phyloP scores from a whole-genome alignment of 2,329 filamentous ascomycete genomes.

The Arthrobotrys entomopaga region DNA sequence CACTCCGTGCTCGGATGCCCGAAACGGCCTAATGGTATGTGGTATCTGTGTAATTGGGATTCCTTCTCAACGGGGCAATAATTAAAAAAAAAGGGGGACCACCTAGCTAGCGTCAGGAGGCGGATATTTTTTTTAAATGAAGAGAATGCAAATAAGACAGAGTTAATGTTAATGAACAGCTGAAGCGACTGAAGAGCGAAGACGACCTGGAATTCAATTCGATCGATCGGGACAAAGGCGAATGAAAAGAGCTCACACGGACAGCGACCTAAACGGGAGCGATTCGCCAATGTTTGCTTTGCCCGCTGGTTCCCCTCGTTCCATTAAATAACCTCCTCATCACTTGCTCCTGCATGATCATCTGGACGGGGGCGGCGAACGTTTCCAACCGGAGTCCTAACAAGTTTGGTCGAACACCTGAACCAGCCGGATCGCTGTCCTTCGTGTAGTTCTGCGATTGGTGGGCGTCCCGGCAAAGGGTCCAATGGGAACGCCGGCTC shows the following conservation, averaged over 20 bases:
- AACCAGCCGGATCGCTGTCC: constrained; percentile 23
- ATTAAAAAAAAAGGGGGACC: neutral
- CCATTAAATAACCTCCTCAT: constrained; percentile 2
- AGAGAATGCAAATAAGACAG: neutral
- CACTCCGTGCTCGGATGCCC: constrained; percentile 23
- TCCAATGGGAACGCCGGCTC: constrained; percentile 10
- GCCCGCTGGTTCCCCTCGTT: neutral
- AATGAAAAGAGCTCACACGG: constrained; percentile 24
- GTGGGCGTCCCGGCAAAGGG: constrained; percentile 10
- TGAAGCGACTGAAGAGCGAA: neutral
- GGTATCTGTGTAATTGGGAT: neutral
- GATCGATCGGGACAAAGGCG: neutral
- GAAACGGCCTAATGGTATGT: constrained; percentile 7
- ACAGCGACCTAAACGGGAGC: constrained; percentile 29
- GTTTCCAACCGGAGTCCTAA: constrained; percentile 4
- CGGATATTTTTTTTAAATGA: neutral
- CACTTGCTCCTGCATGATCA: constrained; percentile 38
- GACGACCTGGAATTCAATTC: constrained; percentile 2
- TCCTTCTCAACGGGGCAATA: neutral
- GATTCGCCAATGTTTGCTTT: constrained; percentile 36
- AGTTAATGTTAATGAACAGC: constrained; percentile 1
- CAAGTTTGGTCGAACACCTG: constrained; percentile 6
- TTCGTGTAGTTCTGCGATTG: constrained; percentile 41
- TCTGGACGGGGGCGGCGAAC: constrained; percentile 40
- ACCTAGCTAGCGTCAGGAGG: constrained; percentile 4